These are phyloP conservation scores for Lactifluus pinguis DNA, from an alignment of 768 basidiomycete species.

Conservation along the genomic window DNA sequence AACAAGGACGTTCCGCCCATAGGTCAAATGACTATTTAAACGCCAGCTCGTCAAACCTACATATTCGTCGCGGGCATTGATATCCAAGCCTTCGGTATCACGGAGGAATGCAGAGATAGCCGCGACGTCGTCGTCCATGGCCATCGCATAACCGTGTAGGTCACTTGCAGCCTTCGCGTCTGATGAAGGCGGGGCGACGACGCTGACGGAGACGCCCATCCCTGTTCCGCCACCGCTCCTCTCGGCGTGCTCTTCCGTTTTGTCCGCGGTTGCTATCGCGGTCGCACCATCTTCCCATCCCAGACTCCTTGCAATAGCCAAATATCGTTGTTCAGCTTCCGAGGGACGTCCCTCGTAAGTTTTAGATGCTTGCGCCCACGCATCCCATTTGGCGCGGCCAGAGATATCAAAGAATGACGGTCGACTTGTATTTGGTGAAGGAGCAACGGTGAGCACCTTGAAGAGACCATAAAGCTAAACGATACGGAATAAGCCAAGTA, in stretches of 20 bases:
- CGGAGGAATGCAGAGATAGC: slow-evolving; percentile 37
- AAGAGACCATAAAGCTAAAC: slow-evolving; percentile 74
- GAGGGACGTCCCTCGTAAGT: slow-evolving; percentile 33
- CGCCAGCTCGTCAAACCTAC: slow-evolving; percentile 35
- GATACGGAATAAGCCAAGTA: slow-evolving; percentile 1
- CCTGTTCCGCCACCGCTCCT: slow-evolving; percentile 28
- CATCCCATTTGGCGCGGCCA: slow-evolving; percentile 82
- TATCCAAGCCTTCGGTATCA: slow-evolving; percentile 33
- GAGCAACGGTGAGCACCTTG: slow-evolving; percentile 61
- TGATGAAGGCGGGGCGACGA: slow-evolving; percentile 34
- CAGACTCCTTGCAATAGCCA: slow-evolving; percentile 55
- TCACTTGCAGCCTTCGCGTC: slow-evolving; percentile 26
- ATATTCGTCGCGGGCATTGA: slow-evolving; percentile 63
- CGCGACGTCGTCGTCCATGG: slow-evolving; percentile 45
- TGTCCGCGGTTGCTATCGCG: slow-evolving; percentile 15
- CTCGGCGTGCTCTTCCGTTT: slow-evolving; percentile 20
- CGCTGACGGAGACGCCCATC: slow-evolving; percentile 58
- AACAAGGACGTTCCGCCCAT: not conserved
- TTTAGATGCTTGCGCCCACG: slow-evolving; percentile 52
- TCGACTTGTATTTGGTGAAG: slow-evolving; percentile 44
- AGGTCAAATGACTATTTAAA: not conserved
- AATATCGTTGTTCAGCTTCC: slow-evolving; percentile 56
- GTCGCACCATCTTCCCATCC: slow-evolving; percentile 50
- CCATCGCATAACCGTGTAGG: slow-evolving; percentile 60
- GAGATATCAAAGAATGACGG: slow-evolving; percentile 74